Base-by-base conservation (phyloP, 208 protist species). In the Trypanosoma mega region DNA sequence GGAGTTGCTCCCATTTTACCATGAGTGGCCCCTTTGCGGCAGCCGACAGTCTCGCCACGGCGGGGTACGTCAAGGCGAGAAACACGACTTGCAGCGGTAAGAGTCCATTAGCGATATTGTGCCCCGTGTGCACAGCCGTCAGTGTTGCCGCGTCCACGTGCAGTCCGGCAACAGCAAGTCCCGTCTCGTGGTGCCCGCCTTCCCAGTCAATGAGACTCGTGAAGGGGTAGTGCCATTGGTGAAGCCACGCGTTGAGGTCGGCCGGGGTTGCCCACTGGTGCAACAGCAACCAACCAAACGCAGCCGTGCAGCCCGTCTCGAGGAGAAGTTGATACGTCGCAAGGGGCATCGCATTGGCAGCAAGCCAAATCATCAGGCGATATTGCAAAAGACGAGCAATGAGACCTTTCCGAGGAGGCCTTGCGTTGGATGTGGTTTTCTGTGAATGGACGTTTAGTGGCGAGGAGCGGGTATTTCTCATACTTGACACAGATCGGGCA, bases 301-400 rank as follows among this genome's bases (percentile, higher is more conserved):
- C 46, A 0, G 62, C 58, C 6, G 85, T 87, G 41, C 72, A 71
- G 30, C 57, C 72, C 1, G 62, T 58, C 69, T 92, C 78, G 23
- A 92, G 62, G 16, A 66, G 37, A n/a, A 92, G 74, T 60, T 92
- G 85, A 43, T 84, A 87, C 18, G 72, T 78, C 16, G 85, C 81
- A 34, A 92, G 36, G 16, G 64, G 36, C 64, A 86, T 63, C 7
- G 85, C 68, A 49, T 92, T 86, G 46, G 70, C 52, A 3, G 78
- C 78, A 5, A 87, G 45, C 72, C 72, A 92, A 27, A 62, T 60
- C 7, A 87, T 57, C 18, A 68, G 52, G 9, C 44, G 46, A 47
- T 69, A 86, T 53, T 60, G 61, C 80, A 79, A 12, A 16, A 12
- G 8, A 12, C 6, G 34, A 12, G 8, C 8, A 16, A 12, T 39